Conservation (phyloP, 352 stramenopile species). For the Pythium phragmitis region DNA sequence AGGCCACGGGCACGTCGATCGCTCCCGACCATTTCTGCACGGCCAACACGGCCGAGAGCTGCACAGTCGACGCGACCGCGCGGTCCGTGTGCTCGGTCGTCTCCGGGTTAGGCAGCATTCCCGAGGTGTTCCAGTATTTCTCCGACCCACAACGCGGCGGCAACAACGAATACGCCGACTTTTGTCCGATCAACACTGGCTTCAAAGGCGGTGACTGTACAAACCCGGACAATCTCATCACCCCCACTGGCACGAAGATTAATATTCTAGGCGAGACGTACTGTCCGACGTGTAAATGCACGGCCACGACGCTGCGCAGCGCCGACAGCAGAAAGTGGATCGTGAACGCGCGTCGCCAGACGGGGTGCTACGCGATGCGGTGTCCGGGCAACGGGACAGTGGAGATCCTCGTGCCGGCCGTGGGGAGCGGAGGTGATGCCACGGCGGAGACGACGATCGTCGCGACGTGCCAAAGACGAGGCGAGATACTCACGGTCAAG, state of each 20-base stretch:
- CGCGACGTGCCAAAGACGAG: conserved; percentile 47
- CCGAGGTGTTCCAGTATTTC: conserved; percentile 65
- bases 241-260: conserved; percentile 42
- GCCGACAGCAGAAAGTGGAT: conserved; percentile 56
- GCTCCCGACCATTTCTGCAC: conserved; percentile 69
- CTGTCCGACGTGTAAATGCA: conserved; percentile 71
- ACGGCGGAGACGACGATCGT: conserved; percentile 21
- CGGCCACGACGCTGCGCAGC: conserved; percentile 60
- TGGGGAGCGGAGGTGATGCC: conserved; percentile 17
- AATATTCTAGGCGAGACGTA: conserved; percentile 83
- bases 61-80: conserved; percentile 68
- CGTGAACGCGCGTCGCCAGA: conserved; percentile 56
- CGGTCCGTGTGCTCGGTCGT: conserved; percentile 65
- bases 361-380: conserved; percentile 75
- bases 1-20: conserved; percentile 38
- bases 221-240: conserved; percentile 51
- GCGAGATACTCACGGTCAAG: conserved; percentile 33
- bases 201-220: conserved; percentile 68
- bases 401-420: conserved; percentile 40
- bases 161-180: conserved; percentile 71
- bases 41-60: conserved; percentile 53
- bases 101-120: conserved; percentile 39
- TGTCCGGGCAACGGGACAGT: conserved; percentile 43
- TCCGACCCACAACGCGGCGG: conserved; percentile 44
- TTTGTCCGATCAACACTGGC: conserved; percentile 74